Percentiles rank a stretch among this genome's conserved stretches.
These are phyloP conservation scores for Aspergillus hancockii DNA, from an alignment of 495 filamentous ascomycete species.

Conservation along the genomic window DNA sequence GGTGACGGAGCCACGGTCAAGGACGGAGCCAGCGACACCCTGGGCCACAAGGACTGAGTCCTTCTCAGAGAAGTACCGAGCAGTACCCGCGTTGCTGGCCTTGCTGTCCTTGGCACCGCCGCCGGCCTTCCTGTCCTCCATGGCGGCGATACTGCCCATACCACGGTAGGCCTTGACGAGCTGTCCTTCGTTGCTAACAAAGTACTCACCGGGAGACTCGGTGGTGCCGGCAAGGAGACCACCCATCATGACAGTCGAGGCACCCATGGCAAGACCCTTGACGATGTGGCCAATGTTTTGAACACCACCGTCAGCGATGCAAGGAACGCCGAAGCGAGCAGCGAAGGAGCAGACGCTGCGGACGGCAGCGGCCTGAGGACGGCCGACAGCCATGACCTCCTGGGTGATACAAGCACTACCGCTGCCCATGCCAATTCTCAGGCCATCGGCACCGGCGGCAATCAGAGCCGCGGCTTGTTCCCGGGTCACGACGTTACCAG, in stretches of 20 bases:
- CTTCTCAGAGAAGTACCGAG: slow-evolving; percentile 97
- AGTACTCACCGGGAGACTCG: slow-evolving; percentile 95
- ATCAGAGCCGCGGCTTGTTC: slow-evolving; percentile 93
- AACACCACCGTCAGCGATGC: slow-evolving; percentile 96
- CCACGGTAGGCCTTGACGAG: slow-evolving; percentile 98
- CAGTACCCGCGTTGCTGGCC: slow-evolving; percentile 92
- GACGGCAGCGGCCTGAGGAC: slow-evolving; percentile 91
- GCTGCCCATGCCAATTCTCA: slow-evolving; percentile 98
- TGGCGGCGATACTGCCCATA: slow-evolving; percentile 98
- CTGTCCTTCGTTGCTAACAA: slow-evolving; percentile 90
- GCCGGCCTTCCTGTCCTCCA: slow-evolving; percentile 97
- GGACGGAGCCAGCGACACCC: slow-evolving; percentile 81
- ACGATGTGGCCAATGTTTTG: slow-evolving; percentile 99
- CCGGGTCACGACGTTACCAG: slow-evolving; percentile 94
- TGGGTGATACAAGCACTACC: slow-evolving; percentile 98
- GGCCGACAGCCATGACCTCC: slow-evolving; percentile 98
- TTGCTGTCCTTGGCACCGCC: slow-evolving; percentile 66
- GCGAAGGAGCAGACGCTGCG: slow-evolving; percentile 87
- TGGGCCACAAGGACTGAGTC: slow-evolving; percentile 93
- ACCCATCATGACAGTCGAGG: slow-evolving; percentile 98
- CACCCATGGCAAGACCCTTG: slow-evolving; percentile 93
- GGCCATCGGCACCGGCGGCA: slow-evolving; percentile 90
- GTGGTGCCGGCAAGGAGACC: slow-evolving; percentile 96
- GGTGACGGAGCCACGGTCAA: slow-evolving; percentile 76
- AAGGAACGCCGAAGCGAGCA: slow-evolving; percentile 90